Evolutionary conservation across 139 green algal genomes (phyloP).

Genomic region (Coelastrella sp.): DNA sequence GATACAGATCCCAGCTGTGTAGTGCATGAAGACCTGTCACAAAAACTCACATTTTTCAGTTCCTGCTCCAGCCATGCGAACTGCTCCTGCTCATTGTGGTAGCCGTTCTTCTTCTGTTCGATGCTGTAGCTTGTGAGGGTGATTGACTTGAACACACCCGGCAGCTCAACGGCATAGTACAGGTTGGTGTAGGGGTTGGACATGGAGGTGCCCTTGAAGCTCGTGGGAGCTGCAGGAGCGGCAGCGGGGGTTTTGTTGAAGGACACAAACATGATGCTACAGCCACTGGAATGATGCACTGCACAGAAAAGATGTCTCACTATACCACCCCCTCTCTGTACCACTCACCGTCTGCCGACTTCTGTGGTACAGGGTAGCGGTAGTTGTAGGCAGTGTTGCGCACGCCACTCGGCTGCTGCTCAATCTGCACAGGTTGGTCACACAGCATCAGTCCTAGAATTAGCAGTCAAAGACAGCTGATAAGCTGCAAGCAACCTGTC

Average conservation of each 20-base stretch:
- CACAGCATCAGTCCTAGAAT: too few relatives aligned
- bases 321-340: background rate
- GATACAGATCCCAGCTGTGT: too few relatives aligned
- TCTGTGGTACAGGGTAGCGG: background rate
- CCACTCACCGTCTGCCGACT: background rate
- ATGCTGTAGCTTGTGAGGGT: conserved; percentile 18
- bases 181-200: conserved; percentile 17
- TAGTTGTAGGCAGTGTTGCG: conserved; percentile 49
- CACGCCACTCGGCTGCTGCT: background rate
- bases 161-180: conserved; percentile 46
- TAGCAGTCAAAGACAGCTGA: too few relatives aligned
- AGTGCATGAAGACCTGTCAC: background rate
- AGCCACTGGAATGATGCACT: background rate
- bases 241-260: background rate
- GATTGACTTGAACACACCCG: conserved; percentile 27
- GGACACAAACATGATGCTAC: too few relatives aligned
- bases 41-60: conserved; percentile 60
- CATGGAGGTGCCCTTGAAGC: conserved; percentile 9
- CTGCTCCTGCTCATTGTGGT: conserved; percentile 52
- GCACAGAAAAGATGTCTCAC: background rate
- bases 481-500: too few relatives aligned
- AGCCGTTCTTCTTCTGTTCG: conserved; percentile 24
- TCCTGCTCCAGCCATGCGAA: conserved; percentile 80
- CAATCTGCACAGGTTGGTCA: background rate
- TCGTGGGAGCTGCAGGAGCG: background rate